These are phyloP conservation scores for Ajuga reptans DNA, from an alignment of 305 asterid genomes.

Conservation along the genomic window DNA sequence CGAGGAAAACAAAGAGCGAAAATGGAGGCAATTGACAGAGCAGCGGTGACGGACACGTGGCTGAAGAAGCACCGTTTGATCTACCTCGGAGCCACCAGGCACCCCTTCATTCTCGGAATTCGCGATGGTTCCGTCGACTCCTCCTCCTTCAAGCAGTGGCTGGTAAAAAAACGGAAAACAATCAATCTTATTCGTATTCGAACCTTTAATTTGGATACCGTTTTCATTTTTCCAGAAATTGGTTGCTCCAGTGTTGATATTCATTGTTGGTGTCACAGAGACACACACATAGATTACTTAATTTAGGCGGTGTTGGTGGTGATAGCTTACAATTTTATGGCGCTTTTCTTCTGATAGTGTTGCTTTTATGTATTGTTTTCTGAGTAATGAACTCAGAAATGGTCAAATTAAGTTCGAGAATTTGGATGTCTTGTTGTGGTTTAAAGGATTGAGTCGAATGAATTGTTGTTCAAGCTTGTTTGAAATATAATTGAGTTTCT, in stretches of 20 bases:
- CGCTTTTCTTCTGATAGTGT: too few species aligned
- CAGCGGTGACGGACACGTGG: slow-evolving; percentile 41
- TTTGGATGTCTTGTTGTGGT: not conserved
- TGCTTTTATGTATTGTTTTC: too few species aligned
- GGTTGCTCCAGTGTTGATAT: not conserved
- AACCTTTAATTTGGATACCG: not conserved
- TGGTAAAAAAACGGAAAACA: slow-evolving; percentile 29
- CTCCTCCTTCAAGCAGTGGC: slow-evolving; percentile 68
- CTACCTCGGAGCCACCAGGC: slow-evolving; percentile 55
- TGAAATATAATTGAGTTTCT: too few species aligned
- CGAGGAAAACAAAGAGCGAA: not conserved
- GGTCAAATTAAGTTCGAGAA: not conserved
- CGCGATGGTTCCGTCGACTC: slow-evolving; percentile 56
- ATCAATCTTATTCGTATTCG: not conserved
- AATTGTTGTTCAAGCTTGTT: too few species aligned
- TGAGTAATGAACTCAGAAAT: not conserved
- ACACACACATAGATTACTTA: too few species aligned
- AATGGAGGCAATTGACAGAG: slow-evolving; percentile 32
- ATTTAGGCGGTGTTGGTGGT: not conserved
- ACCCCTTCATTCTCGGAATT: slow-evolving; percentile 56
- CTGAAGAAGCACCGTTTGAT: slow-evolving; percentile 41
- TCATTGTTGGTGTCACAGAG: too few species aligned
- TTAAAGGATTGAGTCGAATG: too few species aligned
- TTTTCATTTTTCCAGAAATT: not conserved
- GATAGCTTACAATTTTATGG: too few species aligned